phyloP scores from a whole-genome alignment of 2,329 filamentous ascomycete species.

The Curvularia verruculosa region DNA sequence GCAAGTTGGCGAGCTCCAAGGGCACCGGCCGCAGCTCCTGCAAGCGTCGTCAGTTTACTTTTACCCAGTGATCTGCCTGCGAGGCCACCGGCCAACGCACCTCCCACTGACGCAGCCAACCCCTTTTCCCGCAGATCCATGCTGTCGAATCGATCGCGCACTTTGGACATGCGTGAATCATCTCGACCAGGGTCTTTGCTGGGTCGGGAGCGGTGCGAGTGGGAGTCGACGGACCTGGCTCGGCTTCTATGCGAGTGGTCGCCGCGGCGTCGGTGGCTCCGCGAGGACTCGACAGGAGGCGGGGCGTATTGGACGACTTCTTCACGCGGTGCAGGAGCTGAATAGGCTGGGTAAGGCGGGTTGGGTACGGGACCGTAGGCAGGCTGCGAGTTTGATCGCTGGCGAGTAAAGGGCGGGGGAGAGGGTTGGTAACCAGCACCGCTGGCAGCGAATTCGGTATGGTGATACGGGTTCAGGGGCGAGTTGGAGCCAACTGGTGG shows the following conservation, averaged over 20 bases:
- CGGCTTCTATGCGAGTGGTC: slow-evolving; percentile 33
- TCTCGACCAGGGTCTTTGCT: slow-evolving; percentile 42
- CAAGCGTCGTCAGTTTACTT: slow-evolving; percentile 45
- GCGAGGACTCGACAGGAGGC: slow-evolving; percentile 32
- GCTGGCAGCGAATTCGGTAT: slow-evolving; percentile 36
- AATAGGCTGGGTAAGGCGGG: slow-evolving; percentile 26
- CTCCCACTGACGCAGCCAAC: slow-evolving; percentile 46
- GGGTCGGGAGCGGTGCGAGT: slow-evolving; percentile 35
- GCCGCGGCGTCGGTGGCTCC: slow-evolving; percentile 36
- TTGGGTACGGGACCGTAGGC: slow-evolving; percentile 24
- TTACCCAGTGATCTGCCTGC: slow-evolving; percentile 42
- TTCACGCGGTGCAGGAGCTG: slow-evolving; percentile 24
- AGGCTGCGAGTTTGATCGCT: slow-evolving; percentile 46
- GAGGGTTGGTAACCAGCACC: slow-evolving; percentile 31
- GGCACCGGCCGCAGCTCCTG: slow-evolving; percentile 47
- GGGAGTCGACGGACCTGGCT: slow-evolving; percentile 47
- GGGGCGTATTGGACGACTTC: slow-evolving; percentile 27
- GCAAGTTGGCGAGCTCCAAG: slow-evolving; percentile 39
- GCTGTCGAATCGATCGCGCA: slow-evolving; percentile 46
- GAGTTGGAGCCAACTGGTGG: slow-evolving; percentile 31
- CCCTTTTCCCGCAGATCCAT: slow-evolving; percentile 42
- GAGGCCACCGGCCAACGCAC: slow-evolving; percentile 49
- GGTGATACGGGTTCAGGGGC: slow-evolving; percentile 41
- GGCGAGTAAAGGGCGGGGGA: slow-evolving; percentile 45
- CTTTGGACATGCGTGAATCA: slow-evolving; percentile 36